Conservation (phyloP, 768 basidiomycete species). For the Saitozyma podzolica region DNA sequence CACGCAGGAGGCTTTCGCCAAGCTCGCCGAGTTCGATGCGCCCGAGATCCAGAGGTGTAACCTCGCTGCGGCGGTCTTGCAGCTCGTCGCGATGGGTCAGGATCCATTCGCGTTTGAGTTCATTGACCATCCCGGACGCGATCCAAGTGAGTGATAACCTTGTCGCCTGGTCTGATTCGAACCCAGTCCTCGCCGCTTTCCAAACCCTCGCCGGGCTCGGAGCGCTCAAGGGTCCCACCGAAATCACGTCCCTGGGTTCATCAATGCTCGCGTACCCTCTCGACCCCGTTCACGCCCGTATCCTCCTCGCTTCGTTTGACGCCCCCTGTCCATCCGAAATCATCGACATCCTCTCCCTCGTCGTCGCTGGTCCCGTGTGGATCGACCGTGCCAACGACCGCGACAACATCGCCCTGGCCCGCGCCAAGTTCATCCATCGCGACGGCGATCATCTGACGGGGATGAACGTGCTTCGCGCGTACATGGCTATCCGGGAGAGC, state of each 20-base stretch:
- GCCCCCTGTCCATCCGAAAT: slow-evolving; percentile 74
- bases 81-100: slow-evolving; percentile 79
- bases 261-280: slow-evolving; percentile 89
- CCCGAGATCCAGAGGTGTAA: slow-evolving; percentile 91
- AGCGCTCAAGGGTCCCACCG: slow-evolving; percentile 68
- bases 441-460: slow-evolving; percentile 89
- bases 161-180: slow-evolving; percentile 56
- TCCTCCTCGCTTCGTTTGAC: slow-evolving; percentile 73
- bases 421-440: slow-evolving; percentile 75
- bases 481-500: slow-evolving; percentile 59
- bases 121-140: slow-evolving; percentile 79
- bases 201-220: slow-evolving; percentile 69
- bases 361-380: slow-evolving; percentile 79
- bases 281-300: slow-evolving; percentile 78
- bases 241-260: slow-evolving; percentile 71
- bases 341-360: slow-evolving; percentile 77
- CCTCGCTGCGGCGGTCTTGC: slow-evolving; percentile 76
- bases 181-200: slow-evolving; percentile 53
- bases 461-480: slow-evolving; percentile 79
- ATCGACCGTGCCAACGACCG: slow-evolving; percentile 67
- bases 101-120: slow-evolving; percentile 78
- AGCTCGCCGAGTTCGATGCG: slow-evolving; percentile 66
- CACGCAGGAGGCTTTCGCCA: slow-evolving; percentile 74
- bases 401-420: slow-evolving; percentile 65
- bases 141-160: slow-evolving; percentile 63